phyloP scores from a whole-genome alignment of 202 grass and related monocot species.

The Saccharum hybrid region DNA sequence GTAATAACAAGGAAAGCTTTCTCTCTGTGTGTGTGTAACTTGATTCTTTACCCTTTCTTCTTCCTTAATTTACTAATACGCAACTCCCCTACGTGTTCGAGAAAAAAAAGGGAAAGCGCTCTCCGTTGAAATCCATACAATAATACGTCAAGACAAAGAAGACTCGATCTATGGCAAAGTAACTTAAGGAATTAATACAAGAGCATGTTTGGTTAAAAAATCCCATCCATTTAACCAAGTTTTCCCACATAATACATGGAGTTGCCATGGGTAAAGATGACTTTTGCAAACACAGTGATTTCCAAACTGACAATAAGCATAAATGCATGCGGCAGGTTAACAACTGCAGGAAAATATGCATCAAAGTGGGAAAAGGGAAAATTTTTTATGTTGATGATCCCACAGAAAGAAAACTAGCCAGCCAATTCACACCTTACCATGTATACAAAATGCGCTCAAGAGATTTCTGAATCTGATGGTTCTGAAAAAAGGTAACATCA shows the following conservation, averaged over 20 bases:
- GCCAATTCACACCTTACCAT: conserved; percentile 53
- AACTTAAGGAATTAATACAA: background rate
- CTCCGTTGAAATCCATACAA: background rate
- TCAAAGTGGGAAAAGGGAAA: background rate
- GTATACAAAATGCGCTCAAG: conserved; percentile 80
- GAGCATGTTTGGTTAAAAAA: background rate
- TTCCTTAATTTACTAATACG: background rate
- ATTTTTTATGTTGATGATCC: background rate
- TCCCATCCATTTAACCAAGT: background rate
- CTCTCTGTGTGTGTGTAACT: too few relatives aligned
- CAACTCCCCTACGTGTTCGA: too few relatives aligned
- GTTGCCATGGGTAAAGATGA: conserved; percentile 1
- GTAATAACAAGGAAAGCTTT: background rate
- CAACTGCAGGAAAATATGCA: background rate
- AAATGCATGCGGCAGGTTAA: background rate
- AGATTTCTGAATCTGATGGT: conserved; percentile 81
- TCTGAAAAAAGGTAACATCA: conserved; percentile 81
- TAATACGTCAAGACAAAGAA: conserved; percentile 11
- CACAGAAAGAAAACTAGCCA: conserved; percentile 6
- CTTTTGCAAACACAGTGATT: background rate
- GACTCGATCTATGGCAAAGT: background rate
- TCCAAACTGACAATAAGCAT: background rate
- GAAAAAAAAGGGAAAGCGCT: too few relatives aligned
- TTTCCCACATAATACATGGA: background rate
- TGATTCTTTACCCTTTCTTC: background rate